These are phyloP conservation scores for Saitozyma sp. DNA, from an alignment of 768 basidiomycete species.

Conservation along the genomic window DNA sequence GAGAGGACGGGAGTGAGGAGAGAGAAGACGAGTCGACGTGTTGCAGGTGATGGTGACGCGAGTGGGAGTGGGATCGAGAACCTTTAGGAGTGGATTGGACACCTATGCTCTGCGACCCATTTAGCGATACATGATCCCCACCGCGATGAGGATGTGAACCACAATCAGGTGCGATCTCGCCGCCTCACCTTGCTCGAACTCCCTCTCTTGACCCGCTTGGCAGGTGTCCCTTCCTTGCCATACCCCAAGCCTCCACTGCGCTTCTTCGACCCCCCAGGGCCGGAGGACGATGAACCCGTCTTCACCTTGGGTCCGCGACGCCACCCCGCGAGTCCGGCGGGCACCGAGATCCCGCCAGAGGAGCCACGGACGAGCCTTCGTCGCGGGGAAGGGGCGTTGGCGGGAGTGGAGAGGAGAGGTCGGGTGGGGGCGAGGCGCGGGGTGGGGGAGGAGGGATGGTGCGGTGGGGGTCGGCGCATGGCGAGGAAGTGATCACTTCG, in stretches of 20 bases:
- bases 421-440: background rate
- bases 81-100: slow-evolving; percentile 4
- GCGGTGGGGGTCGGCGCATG: background rate
- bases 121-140: background rate
- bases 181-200: background rate
- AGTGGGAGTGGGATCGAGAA: background rate
- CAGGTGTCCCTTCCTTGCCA: slow-evolving; percentile 38
- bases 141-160: too few species aligned
- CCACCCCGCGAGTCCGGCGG: background rate
- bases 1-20: background rate
- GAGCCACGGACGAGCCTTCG: background rate
- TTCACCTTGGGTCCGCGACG: background rate
- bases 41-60: too few species aligned
- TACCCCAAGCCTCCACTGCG: slow-evolving; percentile 18
- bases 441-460: background rate
- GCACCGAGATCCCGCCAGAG: background rate
- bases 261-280: background rate
- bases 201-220: slow-evolving; percentile 9
- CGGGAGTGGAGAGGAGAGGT: background rate
- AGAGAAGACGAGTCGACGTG: too few species aligned
- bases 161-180: too few species aligned
- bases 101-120: slow-evolving; percentile 1
- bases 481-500: background rate
- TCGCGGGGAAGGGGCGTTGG: background rate
- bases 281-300: slow-evolving; percentile 2